phyloP scores from a whole-genome alignment of 257 asterid species.

The Solanum sejunctum region DNA sequence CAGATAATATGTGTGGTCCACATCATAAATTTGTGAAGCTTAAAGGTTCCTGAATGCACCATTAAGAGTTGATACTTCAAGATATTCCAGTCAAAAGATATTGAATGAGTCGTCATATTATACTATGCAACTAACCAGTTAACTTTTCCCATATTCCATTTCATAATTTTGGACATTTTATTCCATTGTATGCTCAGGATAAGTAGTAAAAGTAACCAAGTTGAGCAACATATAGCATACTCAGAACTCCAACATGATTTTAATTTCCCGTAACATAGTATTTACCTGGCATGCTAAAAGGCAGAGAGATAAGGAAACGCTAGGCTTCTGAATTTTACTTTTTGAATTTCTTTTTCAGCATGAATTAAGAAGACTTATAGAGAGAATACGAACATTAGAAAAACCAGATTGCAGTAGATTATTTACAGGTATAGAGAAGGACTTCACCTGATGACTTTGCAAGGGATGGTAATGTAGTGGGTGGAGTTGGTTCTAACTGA shows the following conservation, averaged over 20 bases:
- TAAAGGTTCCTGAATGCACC: not conserved
- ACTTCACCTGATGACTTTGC: slow-evolving; percentile 73
- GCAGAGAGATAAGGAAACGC: not conserved
- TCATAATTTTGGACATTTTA: not conserved
- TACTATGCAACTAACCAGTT: not conserved
- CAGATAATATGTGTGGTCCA: not conserved
- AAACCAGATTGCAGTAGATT: not conserved
- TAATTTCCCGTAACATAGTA: not conserved
- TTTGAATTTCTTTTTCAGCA: not conserved
- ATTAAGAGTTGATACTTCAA: not conserved
- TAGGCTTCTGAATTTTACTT: not conserved
- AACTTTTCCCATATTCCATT: not conserved
- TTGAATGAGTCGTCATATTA: not conserved
- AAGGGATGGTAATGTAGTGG: slow-evolving; percentile 37
- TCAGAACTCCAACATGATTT: not conserved
- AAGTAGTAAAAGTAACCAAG: not conserved
- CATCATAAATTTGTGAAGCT: not conserved
- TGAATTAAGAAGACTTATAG: not conserved
- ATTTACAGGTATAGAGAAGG: not conserved
- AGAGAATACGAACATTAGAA: not conserved
- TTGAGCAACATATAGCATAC: not conserved
- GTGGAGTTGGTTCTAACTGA: slow-evolving; percentile 37
- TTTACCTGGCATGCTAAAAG: not conserved
- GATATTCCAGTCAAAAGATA: not conserved
- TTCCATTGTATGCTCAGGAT: not conserved